Percentiles rank a stretch among this genome's conserved stretches.
Evolutionary conservation across 805 yeast species (phyloP).

Genomic region (Pichia californica): DNA sequence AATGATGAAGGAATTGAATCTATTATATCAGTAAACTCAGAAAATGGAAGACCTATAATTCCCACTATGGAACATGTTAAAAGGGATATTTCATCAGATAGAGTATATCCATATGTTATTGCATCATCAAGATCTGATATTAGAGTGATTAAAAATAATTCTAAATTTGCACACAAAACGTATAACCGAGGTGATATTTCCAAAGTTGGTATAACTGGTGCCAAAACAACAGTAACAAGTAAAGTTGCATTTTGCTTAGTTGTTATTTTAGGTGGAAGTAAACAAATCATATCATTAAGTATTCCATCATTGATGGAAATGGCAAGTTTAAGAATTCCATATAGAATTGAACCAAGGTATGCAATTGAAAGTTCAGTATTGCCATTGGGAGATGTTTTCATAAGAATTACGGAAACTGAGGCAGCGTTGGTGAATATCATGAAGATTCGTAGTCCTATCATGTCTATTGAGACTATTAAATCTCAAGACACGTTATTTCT

Average conservation of each 20-base stretch:
- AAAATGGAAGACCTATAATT: constrained; percentile 55
- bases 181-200: constrained; percentile 45
- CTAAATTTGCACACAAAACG: constrained; percentile 58
- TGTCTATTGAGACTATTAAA: constrained; percentile 21
- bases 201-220: constrained; percentile 46
- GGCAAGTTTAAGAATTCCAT: constrained; percentile 40
- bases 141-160: constrained; percentile 53
- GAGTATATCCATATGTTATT: constrained; percentile 56
- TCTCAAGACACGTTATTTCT: constrained; percentile 60
- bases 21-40: constrained; percentile 52
- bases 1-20: constrained; percentile 47
- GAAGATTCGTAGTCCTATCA: constrained; percentile 34
- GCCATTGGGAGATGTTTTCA: constrained; percentile 43
- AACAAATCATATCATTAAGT: constrained; percentile 31
- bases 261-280: constrained; percentile 24
- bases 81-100: constrained; percentile 33
- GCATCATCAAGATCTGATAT: constrained; percentile 53
- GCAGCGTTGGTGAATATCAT: constrained; percentile 46
- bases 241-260: constrained; percentile 25
- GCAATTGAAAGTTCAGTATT: constrained; percentile 38
- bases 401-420: constrained; percentile 51
- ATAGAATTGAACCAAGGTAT: constrained; percentile 33
- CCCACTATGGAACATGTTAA: constrained; percentile 55
- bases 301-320: constrained; percentile 63
- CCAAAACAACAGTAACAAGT: constrained; percentile 16